A percentile compares a stretch with the other conserved stretches of the same genome.
Conservation (phyloP, 176 grass and related monocot genomes). For the Oryza nivara region DNA sequence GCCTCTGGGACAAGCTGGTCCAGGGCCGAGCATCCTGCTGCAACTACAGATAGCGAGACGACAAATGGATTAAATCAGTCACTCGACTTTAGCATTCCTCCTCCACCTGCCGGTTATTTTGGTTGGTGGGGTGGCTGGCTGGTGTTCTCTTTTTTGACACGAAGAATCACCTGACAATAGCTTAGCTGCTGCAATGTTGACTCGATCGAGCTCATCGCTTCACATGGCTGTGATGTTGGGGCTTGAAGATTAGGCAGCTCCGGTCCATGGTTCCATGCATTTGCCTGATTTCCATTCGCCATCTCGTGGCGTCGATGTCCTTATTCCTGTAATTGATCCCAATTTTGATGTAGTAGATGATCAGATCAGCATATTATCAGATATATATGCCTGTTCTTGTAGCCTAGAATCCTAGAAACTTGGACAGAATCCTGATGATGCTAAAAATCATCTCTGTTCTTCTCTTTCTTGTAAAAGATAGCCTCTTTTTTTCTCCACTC, state of each 20-base stretch:
- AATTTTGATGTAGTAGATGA: constrained; percentile 55
- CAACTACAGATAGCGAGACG: constrained; percentile 72
- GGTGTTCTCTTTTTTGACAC: constrained; percentile 43
- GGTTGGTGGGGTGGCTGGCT: constrained; percentile 36
- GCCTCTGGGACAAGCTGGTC: constrained; percentile 84
- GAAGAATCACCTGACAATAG: constrained; percentile 38
- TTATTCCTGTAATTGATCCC: constrained; percentile 47
- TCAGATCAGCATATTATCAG: constrained; percentile 32
- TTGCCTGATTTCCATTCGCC: constrained; percentile 32
- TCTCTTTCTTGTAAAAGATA: neutral
- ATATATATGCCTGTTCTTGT: constrained; percentile 36
- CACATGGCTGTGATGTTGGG: constrained; percentile 33
- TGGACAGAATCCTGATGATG: neutral
- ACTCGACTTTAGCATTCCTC: neutral
- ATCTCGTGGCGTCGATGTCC: constrained; percentile 1
- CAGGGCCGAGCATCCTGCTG: constrained; percentile 72
- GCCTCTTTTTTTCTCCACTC: neutral
- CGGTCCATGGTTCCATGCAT: constrained; percentile 30
- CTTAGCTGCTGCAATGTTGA: constrained; percentile 29
- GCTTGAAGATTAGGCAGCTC: constrained; percentile 54
- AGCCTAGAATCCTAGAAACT: constrained; percentile 6
- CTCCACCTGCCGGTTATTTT: constrained; percentile 30
- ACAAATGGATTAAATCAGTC: neutral
- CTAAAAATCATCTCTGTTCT: constrained; percentile 25
- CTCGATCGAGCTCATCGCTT: constrained; percentile 22